Percentiles rank a stretch among this genome's conserved stretches.
Evolutionary conservation across 306 rosid species (phyloP).

Genomic region (Glycine latifolia): DNA sequence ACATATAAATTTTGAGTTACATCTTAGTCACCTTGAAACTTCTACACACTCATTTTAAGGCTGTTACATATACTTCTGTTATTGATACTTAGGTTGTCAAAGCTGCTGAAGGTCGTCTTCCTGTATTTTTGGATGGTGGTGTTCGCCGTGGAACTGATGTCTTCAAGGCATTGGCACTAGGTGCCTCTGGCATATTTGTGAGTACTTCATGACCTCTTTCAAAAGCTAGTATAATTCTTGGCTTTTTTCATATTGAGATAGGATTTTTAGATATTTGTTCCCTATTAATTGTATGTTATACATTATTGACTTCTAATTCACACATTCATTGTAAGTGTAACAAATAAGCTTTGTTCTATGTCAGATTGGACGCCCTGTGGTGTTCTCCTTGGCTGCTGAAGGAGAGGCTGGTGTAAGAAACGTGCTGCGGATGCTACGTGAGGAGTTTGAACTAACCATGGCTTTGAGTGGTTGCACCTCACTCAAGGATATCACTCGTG

Average conservation of each 20-base stretch:
- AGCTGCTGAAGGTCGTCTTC: conserved; percentile 90
- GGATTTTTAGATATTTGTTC: too few relatives aligned
- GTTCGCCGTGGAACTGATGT: conserved; percentile 97
- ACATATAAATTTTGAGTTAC: conserved; percentile 16
- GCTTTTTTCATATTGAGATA: too few relatives aligned
- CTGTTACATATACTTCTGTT: neutral
- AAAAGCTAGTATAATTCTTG: neutral
- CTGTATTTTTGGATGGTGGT: conserved; percentile 95
- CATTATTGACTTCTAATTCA: too few relatives aligned
- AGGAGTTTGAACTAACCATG: conserved; percentile 92
- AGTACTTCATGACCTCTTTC: conserved; percentile 46
- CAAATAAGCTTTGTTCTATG: neutral
- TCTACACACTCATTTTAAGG: neutral
- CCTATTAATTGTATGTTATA: too few relatives aligned
- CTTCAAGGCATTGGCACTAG: conserved; percentile 96
- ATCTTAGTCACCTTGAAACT: conserved; percentile 29
- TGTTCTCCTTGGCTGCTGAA: conserved; percentile 85
- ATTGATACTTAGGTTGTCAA: conserved; percentile 71
- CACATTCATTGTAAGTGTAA: too few relatives aligned
- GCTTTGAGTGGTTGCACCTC: conserved; percentile 90
- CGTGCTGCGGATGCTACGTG: conserved; percentile 82
- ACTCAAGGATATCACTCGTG: conserved; percentile 85
- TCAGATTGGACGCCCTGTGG: conserved; percentile 94
- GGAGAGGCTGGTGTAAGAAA: conserved; percentile 93
- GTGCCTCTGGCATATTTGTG: conserved; percentile 96